A percentile compares a stretch with the other conserved stretches of the same genome.
phyloP scores from a whole-genome alignment of 345 rosid species.

The Moringa oleifera region DNA sequence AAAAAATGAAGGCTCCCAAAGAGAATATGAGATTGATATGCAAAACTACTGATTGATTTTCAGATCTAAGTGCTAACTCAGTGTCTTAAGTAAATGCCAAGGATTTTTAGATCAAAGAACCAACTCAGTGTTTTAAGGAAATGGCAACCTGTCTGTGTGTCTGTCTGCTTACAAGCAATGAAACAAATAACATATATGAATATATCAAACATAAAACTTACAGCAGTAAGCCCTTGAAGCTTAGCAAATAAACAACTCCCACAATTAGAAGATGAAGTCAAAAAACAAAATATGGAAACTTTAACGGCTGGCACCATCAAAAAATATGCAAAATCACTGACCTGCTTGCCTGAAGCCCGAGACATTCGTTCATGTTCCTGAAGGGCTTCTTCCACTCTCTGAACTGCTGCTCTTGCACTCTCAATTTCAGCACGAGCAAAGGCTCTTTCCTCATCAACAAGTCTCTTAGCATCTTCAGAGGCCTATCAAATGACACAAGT shows the following conservation, averaged over 20 bases:
- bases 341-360: slow-evolving; percentile 75
- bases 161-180: neutral
- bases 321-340: neutral
- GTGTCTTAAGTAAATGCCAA: too few species aligned
- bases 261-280: neutral
- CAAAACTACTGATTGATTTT: too few species aligned
- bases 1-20: neutral
- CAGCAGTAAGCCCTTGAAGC: neutral
- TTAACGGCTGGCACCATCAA: neutral
- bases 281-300: neutral
- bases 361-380: slow-evolving; percentile 77
- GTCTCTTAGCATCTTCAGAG: slow-evolving; percentile 94
- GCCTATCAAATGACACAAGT: slow-evolving; percentile 45
- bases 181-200: too few species aligned
- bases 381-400: slow-evolving; percentile 94
- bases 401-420: slow-evolving; percentile 95
- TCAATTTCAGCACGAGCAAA: slow-evolving; percentile 97
- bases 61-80: neutral
- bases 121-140: too few species aligned
- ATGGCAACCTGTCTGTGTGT: too few species aligned
- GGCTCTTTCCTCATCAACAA: slow-evolving; percentile 91
- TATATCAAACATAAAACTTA: neutral
- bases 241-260: neutral
- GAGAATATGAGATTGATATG: neutral
- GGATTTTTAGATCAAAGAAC: too few species aligned